phyloP scores from a whole-genome alignment of 176 grass and related monocot genomes.

The Oryza officinalis region DNA sequence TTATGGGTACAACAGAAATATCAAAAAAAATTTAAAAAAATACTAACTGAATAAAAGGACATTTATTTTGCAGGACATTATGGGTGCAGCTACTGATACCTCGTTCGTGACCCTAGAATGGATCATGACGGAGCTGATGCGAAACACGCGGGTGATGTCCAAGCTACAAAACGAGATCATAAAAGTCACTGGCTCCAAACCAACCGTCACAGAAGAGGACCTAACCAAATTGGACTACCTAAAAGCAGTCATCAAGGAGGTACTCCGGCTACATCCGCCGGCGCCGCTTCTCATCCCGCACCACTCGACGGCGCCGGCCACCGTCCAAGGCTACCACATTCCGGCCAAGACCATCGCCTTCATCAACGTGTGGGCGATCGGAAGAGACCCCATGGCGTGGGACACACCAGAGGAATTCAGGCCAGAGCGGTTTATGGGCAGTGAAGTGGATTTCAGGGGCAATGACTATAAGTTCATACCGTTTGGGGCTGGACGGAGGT shows the following conservation, averaged over 20 bases:
- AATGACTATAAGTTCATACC: slow-evolving; percentile 46
- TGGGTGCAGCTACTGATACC: background rate
- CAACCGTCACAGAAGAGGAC: background rate
- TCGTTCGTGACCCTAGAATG: slow-evolving; percentile 9
- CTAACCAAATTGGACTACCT: background rate
- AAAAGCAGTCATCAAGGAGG: background rate
- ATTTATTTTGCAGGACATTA: background rate
- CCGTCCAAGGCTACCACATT: background rate
- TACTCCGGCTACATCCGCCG: background rate
- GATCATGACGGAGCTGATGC: no score
- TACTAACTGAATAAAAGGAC: no score
- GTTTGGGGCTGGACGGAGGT: slow-evolving; percentile 37
- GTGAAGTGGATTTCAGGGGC: slow-evolving; percentile 36
- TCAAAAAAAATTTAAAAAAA: no score
- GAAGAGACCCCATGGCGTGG: background rate
- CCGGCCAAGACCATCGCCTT: background rate
- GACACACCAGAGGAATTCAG: background rate
- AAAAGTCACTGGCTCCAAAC: background rate
- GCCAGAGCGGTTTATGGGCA: background rate
- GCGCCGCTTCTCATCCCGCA: background rate
- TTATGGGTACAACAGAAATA: no score
- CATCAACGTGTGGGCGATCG: background rate
- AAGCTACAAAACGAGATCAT: background rate
- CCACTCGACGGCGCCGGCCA: background rate
- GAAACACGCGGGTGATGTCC: background rate